Evolutionary conservation across 495 filamentous ascomycete genomes (phyloP), one percentile per base, ranked within the genome.

Genomic region (Aspergillus indologenus): DNA sequence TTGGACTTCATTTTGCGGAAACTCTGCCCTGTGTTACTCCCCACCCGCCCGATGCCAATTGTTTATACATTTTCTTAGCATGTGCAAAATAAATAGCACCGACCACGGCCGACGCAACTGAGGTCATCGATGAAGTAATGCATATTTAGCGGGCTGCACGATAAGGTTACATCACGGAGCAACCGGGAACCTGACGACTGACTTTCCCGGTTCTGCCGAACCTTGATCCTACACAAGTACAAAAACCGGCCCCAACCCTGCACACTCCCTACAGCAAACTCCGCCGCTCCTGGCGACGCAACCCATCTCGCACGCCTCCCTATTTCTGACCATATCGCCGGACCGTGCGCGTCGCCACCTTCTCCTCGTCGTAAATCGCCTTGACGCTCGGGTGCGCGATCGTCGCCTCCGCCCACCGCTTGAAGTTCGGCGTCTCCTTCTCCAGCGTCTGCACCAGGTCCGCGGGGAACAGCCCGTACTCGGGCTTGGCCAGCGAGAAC

Each of bases 321-420:
- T 48, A 48, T 48, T 48, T 48, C 20, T 48, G 8, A 5, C 29
- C 58, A 15, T 70, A 40, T 57, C 59, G 70, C 48, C 46, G 49
- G 61, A 62, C 68, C 17, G 65, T 68, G 23, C 31, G 42, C 22
- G 55, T 54, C 0, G 20, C 54, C 9, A 58, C 58, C 19, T 19
- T 21, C 56, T 76, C 65, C 68, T 76, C 75, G 54, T 91, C 71
- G 54, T 69, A 94, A 61, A 90, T 88, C 44, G 73, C 81, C 2
- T 72, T 84, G 20, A 92, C 88, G 68, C 85, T 91, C 57, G 85
- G 81, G 52, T 90, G 82, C 45, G 70, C 72, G 12, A 78, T 61
- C 1, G 89, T 83, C 14, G 83, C 84, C 56, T 84, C 72, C 0
- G 80, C 81, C 90, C 89, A 93, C 61, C 81, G 82, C 61, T 74